A percentile compares a stretch with the other conserved stretches of the same genome.
Evolutionary conservation across 2,329 filamentous ascomycete genomes (phyloP).

Genomic region (Nemania diffusa): DNA sequence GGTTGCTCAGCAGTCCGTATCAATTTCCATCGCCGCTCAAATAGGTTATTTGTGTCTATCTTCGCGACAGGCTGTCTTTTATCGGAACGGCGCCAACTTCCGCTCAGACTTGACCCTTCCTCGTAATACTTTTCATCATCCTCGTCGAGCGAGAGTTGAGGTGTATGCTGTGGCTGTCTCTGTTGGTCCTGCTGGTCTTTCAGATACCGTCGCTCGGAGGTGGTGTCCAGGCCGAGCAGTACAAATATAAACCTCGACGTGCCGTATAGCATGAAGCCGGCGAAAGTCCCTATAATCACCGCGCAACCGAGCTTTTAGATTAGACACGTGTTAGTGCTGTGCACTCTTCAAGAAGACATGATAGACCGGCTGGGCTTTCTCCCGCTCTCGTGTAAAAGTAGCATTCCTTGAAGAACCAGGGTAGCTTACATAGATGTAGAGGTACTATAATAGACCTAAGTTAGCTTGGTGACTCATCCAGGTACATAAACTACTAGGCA

Average conservation of each 20-base stretch:
- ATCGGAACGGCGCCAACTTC: conserved; percentile 6
- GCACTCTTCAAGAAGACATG: not conserved
- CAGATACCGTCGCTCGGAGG: conserved; percentile 32
- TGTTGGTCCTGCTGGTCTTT: conserved; percentile 14
- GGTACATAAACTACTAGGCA: not conserved
- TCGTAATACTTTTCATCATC: conserved; percentile 29
- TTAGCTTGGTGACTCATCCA: conserved; percentile 14
- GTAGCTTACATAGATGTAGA: conserved; percentile 49
- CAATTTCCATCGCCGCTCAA: conserved; percentile 45
- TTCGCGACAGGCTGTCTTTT: conserved; percentile 6
- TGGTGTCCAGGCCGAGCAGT: conserved; percentile 42
- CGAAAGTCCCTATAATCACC: conserved; percentile 45
- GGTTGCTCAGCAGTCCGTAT: conserved; percentile 47
- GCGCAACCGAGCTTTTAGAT: conserved; percentile 46
- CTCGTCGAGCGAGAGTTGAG: conserved; percentile 11
- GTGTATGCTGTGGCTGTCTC: not conserved
- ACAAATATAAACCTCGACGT: conserved; percentile 47
- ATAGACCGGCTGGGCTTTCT: not conserved
- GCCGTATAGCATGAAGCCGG: conserved; percentile 44
- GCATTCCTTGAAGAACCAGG: not conserved
- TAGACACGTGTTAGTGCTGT: conserved; percentile 24
- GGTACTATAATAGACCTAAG: conserved; percentile 38
- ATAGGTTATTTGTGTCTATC: conserved; percentile 31
- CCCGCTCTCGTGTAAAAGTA: not conserved
- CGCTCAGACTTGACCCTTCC: conserved; percentile 28